Evolutionary conservation across 2,329 filamentous ascomycete genomes (phyloP), one percentile per base, ranked within the genome.

Genomic region (Fusarium stilboides): DNA sequence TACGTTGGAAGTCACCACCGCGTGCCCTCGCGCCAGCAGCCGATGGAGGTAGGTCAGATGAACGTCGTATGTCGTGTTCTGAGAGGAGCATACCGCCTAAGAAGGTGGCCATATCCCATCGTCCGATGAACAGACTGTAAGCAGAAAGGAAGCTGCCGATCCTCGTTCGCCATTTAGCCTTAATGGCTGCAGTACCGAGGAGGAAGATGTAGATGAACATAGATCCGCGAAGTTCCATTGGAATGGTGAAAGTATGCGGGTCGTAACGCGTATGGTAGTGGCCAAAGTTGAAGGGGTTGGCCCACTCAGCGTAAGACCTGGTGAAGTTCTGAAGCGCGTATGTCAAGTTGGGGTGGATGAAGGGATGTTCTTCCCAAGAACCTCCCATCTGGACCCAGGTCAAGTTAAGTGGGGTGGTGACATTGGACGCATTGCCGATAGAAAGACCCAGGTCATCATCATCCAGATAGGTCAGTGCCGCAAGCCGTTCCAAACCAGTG

Each of bases 71-170:
- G 55, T 82, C 79, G 15, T 79, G 44, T 44, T 82, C 80, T 0
- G 80, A 81, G 22, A 80, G 69, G 8, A 80, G 43, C 45, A 76
- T 76, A 12, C 80, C 80, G 17, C 78, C 80, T 56, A 82, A 42
- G 53, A 82, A 82, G 1, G 76, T 77, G 20, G 77, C 77, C 71
- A 82, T 79, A n/a, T 82, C 80, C 80, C 80, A 82, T 8, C 80
- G 71, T 5, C 78, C 78, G 5, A 82, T 58, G 0, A 63, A 46
- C 20, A 82, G 40, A 34, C 77, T 79, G 66, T 81, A 81, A 0
- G 71, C 72, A 1, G 78, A 75, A 5, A 81, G 63, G 7, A 74
- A 63, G 0, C 62, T 73, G 0, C 73, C 80, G 13, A 79, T 61
- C 22, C 69, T 68, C 1, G 77, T 65, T 3, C 80, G 73, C 78